Percentiles rank a stretch among this genome's conserved stretches.
Conservation (phyloP, 441 rosid species). For the Omphalea diandra region DNA sequence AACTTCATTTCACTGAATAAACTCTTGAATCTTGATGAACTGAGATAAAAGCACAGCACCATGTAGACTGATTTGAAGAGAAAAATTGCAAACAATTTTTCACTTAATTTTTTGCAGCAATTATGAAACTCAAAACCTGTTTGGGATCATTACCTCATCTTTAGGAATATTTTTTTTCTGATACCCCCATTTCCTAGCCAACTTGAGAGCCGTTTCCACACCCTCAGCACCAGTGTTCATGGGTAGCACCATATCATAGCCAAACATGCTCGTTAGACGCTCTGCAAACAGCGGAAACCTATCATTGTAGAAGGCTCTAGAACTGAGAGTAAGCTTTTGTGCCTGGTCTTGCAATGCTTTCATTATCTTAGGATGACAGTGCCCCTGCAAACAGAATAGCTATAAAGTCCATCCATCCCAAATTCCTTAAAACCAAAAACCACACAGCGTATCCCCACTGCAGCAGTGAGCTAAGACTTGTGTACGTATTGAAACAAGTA, state of each 20-base stretch:
- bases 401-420: not conserved
- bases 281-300: constrained; percentile 78
- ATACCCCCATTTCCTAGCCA: constrained; percentile 98
- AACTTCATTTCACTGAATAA: no score
- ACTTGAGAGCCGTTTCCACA: constrained; percentile 86
- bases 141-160: constrained; percentile 55
- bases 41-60: not conserved
- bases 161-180: constrained; percentile 70
- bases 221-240: constrained; percentile 99
- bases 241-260: constrained; percentile 95
- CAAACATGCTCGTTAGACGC: constrained; percentile 71
- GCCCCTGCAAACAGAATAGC: constrained; percentile 57
- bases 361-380: constrained; percentile 90
- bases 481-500: no score
- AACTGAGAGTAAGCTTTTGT: constrained; percentile 75
- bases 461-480: no score
- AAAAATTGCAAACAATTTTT: no score
- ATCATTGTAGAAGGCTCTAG: constrained; percentile 88
- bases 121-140: not conserved
- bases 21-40: not conserved
- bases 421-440: no score
- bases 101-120: no score
- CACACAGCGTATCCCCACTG: no score
- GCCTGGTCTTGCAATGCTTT: constrained; percentile 85
- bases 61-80: no score